These are phyloP conservation scores for Nannizziopsis barbatae DNA, from an alignment of 2,329 filamentous ascomycete genomes.

Conservation along the genomic window DNA sequence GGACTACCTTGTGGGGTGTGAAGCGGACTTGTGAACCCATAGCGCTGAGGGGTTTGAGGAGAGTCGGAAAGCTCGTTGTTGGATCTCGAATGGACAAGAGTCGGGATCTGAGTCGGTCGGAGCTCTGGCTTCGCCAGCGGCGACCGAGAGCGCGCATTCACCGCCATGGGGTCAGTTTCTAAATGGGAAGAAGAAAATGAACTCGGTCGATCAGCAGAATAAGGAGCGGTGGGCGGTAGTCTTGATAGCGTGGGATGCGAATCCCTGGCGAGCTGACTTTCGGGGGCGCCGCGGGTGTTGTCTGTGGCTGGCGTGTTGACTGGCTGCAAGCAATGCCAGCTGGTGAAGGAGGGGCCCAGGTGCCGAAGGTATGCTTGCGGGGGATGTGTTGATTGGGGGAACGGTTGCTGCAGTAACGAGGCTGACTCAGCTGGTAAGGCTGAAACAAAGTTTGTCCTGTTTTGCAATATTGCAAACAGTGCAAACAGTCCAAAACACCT, in stretches of 20 bases:
- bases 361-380: no score
- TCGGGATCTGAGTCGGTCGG: conserved; percentile 37
- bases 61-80: conserved; percentile 38
- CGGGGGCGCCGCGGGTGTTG: no score
- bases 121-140: conserved; percentile 27
- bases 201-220: not conserved
- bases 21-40: conserved; percentile 39
- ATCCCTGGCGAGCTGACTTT: not conserved
- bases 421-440: conserved; percentile 8
- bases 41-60: conserved; percentile 35
- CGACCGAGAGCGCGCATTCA: conserved; percentile 25
- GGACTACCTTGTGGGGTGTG: conserved; percentile 42
- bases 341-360: no score
- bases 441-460: not conserved
- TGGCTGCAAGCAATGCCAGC: no score
- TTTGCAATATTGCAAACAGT: no score
- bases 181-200: not conserved
- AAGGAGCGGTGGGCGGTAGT: not conserved
- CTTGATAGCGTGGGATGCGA: no score
- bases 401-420: conserved; percentile 5
- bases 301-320: not conserved
- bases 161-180: conserved; percentile 22
- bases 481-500: no score
- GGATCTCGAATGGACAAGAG: conserved; percentile 39
- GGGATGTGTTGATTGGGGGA: not conserved